Base-by-base conservation (phyloP, 208 protist genomes). In the Novymonas esmeraldas region DNA sequence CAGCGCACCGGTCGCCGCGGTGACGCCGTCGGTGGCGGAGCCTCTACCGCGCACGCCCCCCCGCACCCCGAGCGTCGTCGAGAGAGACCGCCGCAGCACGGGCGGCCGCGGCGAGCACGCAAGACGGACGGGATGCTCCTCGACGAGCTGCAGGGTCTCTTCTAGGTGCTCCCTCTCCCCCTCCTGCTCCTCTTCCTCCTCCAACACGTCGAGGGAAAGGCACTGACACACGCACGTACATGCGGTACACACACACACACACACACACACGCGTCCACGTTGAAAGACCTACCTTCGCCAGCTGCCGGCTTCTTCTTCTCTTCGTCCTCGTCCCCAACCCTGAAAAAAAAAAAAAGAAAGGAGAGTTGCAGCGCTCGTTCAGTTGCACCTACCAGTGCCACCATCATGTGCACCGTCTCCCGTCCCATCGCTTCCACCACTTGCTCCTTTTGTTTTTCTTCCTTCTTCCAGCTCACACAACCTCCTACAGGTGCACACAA, bases 91-190 rank as follows among this genome's bases (percentile, higher is more conserved):
- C 14, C 24, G 22, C 62, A 38, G 16, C 14, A 0, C 5, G 29
- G 14, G 22, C 59, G 41, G 51, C 60, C 57, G 11, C 57, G 51
- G 22, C 62, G n/a, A 22, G 39, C 26, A 6, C 39, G 56, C 3
- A 74, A 62, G 31, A 28, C 62, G 6, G 68, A 82, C 58, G 66
- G 54, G 33, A 29, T 74, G 24, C 65, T 82, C 10, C 72, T 70
- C 48, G 61, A 62, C 26, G 77, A 82, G 13, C 50, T 82, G 4
- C 51, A 60, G 0, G 67, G 74, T 6, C 74, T 78, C 39, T 64
- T 82, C 20, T 82, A 38, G 63, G 6, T 0, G 29, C 16, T 6
- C 39, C 16, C 5, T 3, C 6, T 29, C n/a, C 1, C 5, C 14
- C 16, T 29, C 36, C 7, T 41, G 36, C 5, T 11, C 11, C 11